Evolutionary conservation across 208 protist genomes (phyloP), one percentile per base, ranked within the genome.

Genomic region (Zelonia costaricensis): DNA sequence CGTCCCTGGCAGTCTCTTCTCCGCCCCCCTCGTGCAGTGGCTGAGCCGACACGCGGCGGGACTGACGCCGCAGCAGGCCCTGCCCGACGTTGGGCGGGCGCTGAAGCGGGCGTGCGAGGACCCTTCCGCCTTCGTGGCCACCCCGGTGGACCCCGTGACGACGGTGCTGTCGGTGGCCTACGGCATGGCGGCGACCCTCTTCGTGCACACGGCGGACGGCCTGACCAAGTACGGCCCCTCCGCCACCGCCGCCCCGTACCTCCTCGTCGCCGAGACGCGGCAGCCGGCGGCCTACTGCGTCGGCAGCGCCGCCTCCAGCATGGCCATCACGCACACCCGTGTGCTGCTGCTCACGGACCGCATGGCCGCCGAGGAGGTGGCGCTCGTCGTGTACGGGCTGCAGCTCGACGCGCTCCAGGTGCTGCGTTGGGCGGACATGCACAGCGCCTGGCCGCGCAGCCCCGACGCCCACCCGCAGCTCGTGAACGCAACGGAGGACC

Each of bases 321-420:
- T 95, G 66, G 90, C 80, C 8, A 75, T 82, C 46, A 78, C 64
- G 18, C 51, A 72, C 52, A 68, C 48, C 13, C 74, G 62, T 31
- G 69, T 92, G 22, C 53, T 95, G 48, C 76, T 95, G 27, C 52
- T 87, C 4, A 95, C 90, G 0, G 76, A 95, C 69, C 67, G 71
- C 43, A 95, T 95, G 90, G 27, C 56, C 1, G 15, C 69, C 7
- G 73, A 66, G 28, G 78, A 79, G 7, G 49, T 88, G 39, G 86
- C 80, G 8, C 59, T 92, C 39, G 79, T 92, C 8, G 48, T 76
- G 6, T 95, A 92, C 63, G 78, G 53, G 18, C 53, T 80, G 7
- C 56, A 74, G 18, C 76, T 95, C 5, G 78, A 80, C 8, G 60
- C 85, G 0, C 80, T 72, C 20, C 82, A 80, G 40, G 67, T 80